Evolutionary conservation across 2,329 filamentous ascomycete genomes (phyloP).

Genomic region (Alternaria angustiovoidea): DNA sequence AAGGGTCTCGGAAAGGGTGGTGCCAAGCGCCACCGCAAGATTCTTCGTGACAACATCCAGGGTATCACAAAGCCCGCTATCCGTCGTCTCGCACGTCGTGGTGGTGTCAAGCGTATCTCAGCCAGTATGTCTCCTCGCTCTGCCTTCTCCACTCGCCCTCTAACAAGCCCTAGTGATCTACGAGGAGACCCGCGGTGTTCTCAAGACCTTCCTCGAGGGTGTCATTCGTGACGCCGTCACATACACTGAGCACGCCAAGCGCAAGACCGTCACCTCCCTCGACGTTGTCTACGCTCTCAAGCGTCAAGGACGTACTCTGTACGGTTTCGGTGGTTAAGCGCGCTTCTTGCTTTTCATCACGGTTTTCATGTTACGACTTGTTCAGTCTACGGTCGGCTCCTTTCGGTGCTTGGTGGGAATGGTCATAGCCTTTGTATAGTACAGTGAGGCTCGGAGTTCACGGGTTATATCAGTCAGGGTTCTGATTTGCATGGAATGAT

Average conservation of each 20-base stretch:
- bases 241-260: conserved; percentile 82
- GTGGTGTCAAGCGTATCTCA: conserved; percentile 63
- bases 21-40: conserved; percentile 64
- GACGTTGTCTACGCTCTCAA: conserved; percentile 71
- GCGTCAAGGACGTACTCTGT: conserved; percentile 75
- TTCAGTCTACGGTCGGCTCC: conserved; percentile 61
- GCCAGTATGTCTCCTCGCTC: conserved; percentile 52
- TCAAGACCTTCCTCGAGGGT: conserved; percentile 80
- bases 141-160: conserved; percentile 1
- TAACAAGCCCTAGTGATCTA: conserved; percentile 70
- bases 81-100: conserved; percentile 63
- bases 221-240: conserved; percentile 80
- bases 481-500: conserved; percentile 45
- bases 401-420: conserved; percentile 61
- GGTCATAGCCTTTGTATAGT: conserved; percentile 47
- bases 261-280: conserved; percentile 77
- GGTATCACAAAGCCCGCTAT: conserved; percentile 64
- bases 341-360: conserved; percentile 30
- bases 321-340: conserved; percentile 87
- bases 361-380: conserved; percentile 50
- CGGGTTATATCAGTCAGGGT: conserved; percentile 41
- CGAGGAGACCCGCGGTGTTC: conserved; percentile 79
- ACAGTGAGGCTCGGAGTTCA: conserved; percentile 44
- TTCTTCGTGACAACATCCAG: conserved; percentile 64
- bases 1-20: conserved; percentile 64